Evolutionary conservation across 106 monocot species (phyloP), one percentile per base, ranked within the genome.

Genomic region (Dendrobium officinale): DNA sequence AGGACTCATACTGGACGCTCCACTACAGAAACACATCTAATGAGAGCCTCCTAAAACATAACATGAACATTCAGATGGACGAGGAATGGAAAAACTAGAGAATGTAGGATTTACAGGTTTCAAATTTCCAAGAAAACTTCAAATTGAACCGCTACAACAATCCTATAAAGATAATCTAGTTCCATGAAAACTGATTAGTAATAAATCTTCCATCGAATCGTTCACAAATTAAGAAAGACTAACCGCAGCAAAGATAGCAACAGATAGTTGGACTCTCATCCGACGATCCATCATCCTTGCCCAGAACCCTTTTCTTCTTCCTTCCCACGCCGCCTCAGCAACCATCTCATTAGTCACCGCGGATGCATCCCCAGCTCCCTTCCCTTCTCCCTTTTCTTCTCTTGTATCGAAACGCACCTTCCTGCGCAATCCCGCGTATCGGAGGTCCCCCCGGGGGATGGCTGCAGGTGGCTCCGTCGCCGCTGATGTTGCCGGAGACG

Each of bases 361-460:
- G 3, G 24, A 6, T 7, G 20, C 22, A 26, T 40, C 13, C 41
- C 0, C 58, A 0, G 55, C 19, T 1, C 4, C 31, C 10, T 55
- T 40, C 78, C 58, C 5, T 31, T 22, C 11, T 4, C 33, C 78
- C 78, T 59, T 78, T 55, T 58, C 55, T 20, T 59, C 58, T 16
- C 58, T 78, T 19, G 78, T 58, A 45, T 75, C 84, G 67, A 84
- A 85, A 15, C 80, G 73, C 13, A 86, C 84, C 70, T 79, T 86
- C 55, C 88, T 81, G 40, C 83, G 82, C 6, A 82, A 75, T 18
- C 80, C 84, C 33, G 84, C 86, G 31, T 88, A 91, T 82, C 86
- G 80, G 18, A 79, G 68, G 48, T 82, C 83, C 58, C 79, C 56
- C 18, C 81, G 67, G 18, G 18, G 77, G 6, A 64, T 54, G 27